Conservation (phyloP, 2,329 filamentous ascomycete genomes). For the Aspergillus texensis region DNA sequence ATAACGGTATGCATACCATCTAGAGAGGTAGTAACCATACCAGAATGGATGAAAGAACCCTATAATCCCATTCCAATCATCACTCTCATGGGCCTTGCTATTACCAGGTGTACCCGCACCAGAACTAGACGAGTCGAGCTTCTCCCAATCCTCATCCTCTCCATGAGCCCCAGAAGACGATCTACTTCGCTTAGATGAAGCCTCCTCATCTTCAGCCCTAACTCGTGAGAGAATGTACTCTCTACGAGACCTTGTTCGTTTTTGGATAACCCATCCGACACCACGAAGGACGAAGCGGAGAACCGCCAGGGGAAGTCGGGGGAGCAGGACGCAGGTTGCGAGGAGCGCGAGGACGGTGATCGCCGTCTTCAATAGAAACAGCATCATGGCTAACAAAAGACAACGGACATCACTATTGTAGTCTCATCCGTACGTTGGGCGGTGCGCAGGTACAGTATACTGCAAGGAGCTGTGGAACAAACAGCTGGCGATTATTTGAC, state of each 20-base stretch:
- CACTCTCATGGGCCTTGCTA: conserved; percentile 47
- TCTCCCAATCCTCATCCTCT: conserved; percentile 71
- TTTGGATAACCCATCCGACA: conserved; percentile 64
- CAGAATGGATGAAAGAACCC: conserved; percentile 99
- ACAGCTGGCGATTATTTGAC: conserved; percentile 8
- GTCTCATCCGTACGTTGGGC: background rate
- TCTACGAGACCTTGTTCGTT: conserved; percentile 65
- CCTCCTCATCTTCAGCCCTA: conserved; percentile 46
- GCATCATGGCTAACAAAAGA: conserved; percentile 29
- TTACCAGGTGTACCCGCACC: conserved; percentile 46
- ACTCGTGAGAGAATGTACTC: conserved; percentile 56
- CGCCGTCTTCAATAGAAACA: conserved; percentile 35
- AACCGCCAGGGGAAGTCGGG: conserved; percentile 35
- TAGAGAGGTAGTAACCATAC: conserved; percentile 50
- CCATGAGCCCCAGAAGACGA: conserved; percentile 26
- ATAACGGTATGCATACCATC: conserved; percentile 1
- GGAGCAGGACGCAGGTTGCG: conserved; percentile 37
- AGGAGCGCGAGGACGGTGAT: conserved; percentile 37
- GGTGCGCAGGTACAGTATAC: background rate
- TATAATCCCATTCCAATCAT: conserved; percentile 80
- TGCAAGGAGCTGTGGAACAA: background rate
- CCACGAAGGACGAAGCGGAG: conserved; percentile 41
- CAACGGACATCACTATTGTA: background rate
- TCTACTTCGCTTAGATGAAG: conserved; percentile 29
- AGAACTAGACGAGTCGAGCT: conserved; percentile 60